Evolutionary conservation across 805 yeast species (phyloP).

Genomic region (Jamesozyma rosinii): DNA sequence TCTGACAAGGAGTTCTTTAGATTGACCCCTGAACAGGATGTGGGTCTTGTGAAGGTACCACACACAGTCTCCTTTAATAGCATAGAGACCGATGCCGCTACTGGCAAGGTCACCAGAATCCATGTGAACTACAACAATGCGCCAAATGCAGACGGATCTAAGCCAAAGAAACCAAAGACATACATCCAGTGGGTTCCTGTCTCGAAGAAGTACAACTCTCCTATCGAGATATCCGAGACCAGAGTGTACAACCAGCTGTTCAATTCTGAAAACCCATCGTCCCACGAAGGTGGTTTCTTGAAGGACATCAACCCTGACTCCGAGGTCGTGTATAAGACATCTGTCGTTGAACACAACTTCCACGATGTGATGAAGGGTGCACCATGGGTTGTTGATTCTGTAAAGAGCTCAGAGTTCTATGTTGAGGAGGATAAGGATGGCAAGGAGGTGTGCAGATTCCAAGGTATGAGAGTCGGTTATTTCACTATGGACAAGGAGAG

Average conservation of each 20-base stretch:
- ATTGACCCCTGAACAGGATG: constrained; percentile 87
- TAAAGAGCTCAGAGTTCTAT: constrained; percentile 51
- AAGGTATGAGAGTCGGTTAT: constrained; percentile 93
- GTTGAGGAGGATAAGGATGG: constrained; percentile 56
- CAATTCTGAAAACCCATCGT: constrained; percentile 81
- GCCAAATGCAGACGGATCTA: constrained; percentile 16
- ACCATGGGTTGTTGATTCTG: constrained; percentile 63
- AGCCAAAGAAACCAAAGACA: constrained; percentile 78
- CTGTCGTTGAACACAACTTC: constrained; percentile 75
- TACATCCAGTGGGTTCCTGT: constrained; percentile 94
- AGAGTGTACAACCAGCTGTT: constrained; percentile 83
- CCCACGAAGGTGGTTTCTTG: constrained; percentile 80
- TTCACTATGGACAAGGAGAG: constrained; percentile 84
- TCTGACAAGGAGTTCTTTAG: constrained; percentile 70
- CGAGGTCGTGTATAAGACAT: constrained; percentile 54
- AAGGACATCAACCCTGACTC: constrained; percentile 75
- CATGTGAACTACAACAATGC: constrained; percentile 72
- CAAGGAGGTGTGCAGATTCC: constrained; percentile 88
- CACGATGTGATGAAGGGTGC: constrained; percentile 54
- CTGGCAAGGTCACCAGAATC: constrained; percentile 59
- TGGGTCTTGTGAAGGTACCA: constrained; percentile 89
- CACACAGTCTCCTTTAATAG: constrained; percentile 64
- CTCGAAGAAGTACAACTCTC: constrained; percentile 49
- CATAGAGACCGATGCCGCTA: constrained; percentile 40
- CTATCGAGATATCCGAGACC: constrained; percentile 60